These are phyloP conservation scores for Excoecaria cochinchinensis DNA, from an alignment of 345 rosid genomes.

Conservation along the genomic window DNA sequence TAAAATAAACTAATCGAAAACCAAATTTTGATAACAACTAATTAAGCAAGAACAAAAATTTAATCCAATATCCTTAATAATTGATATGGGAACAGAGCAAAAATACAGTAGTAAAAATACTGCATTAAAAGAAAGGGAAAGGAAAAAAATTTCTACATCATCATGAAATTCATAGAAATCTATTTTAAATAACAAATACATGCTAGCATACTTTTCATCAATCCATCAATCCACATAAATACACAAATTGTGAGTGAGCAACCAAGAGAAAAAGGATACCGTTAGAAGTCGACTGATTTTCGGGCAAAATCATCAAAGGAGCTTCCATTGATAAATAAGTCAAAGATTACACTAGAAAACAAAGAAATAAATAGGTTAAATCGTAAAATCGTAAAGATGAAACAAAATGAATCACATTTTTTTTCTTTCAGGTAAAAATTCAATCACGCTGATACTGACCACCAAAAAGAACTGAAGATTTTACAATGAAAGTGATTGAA, in stretches of 20 bases:
- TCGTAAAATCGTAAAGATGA: not conserved
- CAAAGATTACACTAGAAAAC: not conserved
- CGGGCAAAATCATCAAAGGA: conserved; percentile 12
- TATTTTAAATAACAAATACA: not conserved
- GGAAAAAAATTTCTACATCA: not conserved
- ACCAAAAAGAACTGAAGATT: not conserved
- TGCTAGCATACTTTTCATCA: not conserved
- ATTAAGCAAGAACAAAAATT: too few species aligned
- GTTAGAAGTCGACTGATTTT: conserved; percentile 9
- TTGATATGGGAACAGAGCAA: too few species aligned
- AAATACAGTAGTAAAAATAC: too few species aligned
- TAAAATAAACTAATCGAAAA: not conserved
- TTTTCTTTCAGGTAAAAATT: not conserved
- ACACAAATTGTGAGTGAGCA: not conserved
- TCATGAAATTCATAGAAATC: not conserved
- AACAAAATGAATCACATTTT: not conserved
- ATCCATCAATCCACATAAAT: not conserved
- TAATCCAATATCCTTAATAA: not conserved
- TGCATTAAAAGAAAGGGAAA: not conserved
- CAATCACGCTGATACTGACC: not conserved
- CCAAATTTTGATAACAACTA: too few species aligned
- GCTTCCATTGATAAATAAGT: conserved; percentile 11
- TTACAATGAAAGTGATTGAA: not conserved
- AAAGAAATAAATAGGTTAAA: not conserved
- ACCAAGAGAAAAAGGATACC: conserved; percentile 2